A percentile compares a stretch with the other conserved stretches of the same genome.
These are phyloP conservation scores for Coemansia nantahalensis DNA, from an alignment of 192 early-diverging fungal species.

Conservation along the genomic window DNA sequence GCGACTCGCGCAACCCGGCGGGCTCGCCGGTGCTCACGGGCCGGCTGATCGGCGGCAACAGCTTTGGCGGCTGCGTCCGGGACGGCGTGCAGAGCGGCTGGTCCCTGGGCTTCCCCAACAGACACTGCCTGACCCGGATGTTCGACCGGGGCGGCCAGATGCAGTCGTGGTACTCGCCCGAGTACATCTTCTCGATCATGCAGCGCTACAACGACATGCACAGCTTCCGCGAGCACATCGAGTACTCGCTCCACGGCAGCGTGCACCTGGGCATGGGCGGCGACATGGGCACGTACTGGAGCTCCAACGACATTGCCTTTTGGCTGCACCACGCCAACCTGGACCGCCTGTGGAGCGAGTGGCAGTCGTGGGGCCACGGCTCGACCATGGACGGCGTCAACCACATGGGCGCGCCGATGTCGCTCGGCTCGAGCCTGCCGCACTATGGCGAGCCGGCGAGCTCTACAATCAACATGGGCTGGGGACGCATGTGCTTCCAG, in stretches of 20 bases:
- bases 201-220: conserved; percentile 47
- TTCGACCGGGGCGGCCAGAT: conserved; percentile 39
- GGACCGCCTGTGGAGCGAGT: conserved; percentile 57
- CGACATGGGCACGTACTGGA: conserved; percentile 54
- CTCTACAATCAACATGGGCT: conserved; percentile 39
- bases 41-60: conserved; percentile 39
- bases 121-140: conserved; percentile 37
- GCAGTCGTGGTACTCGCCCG: conserved; percentile 48
- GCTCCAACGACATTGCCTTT: conserved; percentile 60
- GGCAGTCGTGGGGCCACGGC: conserved; percentile 53
- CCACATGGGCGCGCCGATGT: conserved; percentile 19
- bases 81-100: conserved; percentile 41
- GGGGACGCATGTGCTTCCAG: conserved; percentile 46
- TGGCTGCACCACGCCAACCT: conserved; percentile 64
- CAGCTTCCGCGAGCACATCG: conserved; percentile 48
- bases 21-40: conserved; percentile 33
- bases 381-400: conserved; percentile 43
- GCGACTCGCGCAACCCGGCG: conserved; percentile 51
- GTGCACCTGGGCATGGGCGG: conserved; percentile 53
- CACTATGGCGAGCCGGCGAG: conserved; percentile 39
- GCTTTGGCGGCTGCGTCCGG: conserved; percentile 45
- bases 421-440: conserved; percentile 23
- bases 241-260: conserved; percentile 49
- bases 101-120: conserved; percentile 35
- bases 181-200: conserved; percentile 48